Evolutionary conservation across 805 yeast genomes (phyloP), one percentile per base, ranked within the genome.

Genomic region (Ogataea trehaloabstinens): DNA sequence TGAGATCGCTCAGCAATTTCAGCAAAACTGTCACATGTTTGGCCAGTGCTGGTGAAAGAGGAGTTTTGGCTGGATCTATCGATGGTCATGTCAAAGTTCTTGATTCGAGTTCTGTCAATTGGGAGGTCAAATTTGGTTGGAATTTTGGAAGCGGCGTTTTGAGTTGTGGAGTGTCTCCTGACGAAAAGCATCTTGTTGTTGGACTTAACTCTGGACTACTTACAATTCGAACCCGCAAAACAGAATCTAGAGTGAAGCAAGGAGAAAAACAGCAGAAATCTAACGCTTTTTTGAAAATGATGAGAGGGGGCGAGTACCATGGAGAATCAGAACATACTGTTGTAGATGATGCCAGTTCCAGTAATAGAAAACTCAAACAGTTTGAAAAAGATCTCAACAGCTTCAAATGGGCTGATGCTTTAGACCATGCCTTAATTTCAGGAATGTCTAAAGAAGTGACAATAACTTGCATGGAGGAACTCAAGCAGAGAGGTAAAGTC

Each of bases 61-160:
- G 93, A n/a, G 68, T 93, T 31, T 67, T 93, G 21, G 97, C 95
- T 2, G 97, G 98, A 13, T 89, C 97, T 0, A 70, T 93, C 41
- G 99, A 93, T 64, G 99, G 99, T 16, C 99, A 93, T 63, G 96
- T 93, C 43, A 93, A 93, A 63, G 90, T 90, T 31, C 87, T 91
- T 60, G 97, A 90, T 61, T 77, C 86, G 27, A 65, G 75, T 19
- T 74, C 82, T 17, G 56, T 76, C 28, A 74, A 77, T 51, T 90
- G 91, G 87, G 85, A 83, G 44, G 96, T 91, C 44, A 86, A 84
- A 60, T 91, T 89, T 59, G 97, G 97, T 34, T 91, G 98, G 97
- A 91, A 90, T 64, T 91, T 85, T 57, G 96, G 96, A 24, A 88
- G 91, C 18, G 95, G 95, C 28, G 96, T 93, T 0, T 69, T 93